Base-by-base conservation (phyloP, 768 basidiomycete species). In the Dentipellis fragilis region DNA sequence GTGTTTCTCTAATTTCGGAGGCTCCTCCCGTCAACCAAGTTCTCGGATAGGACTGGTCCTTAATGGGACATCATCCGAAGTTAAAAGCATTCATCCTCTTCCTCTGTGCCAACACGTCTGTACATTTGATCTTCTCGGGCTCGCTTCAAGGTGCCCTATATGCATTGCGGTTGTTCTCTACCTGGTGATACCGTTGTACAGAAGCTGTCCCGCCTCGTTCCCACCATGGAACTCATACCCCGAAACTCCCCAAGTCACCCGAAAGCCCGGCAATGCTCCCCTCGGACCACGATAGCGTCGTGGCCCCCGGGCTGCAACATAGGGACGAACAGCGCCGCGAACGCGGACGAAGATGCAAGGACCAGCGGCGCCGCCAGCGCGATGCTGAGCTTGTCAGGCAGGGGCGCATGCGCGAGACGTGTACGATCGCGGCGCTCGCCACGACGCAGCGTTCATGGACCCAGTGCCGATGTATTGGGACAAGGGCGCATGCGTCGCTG, bases 91-190 rank as follows among this genome's bases (percentile, higher is more conserved):
- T n/a, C n/a, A n/a, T n/a, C n/a, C n/a, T n/a, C n/a, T n/a, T n/a
- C n/a, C n/a, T n/a, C n/a, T n/a, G n/a, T n/a, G n/a, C n/a, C n/a
- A n/a, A n/a, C n/a, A n/a, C n/a, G n/a, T n/a, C n/a, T n/a, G n/a
- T n/a, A n/a, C n/a, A n/a, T n/a, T n/a, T n/a, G n/a, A n/a, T n/a
- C n/a, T n/a, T n/a, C n/a, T 9, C 45, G 77, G 64, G 57, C 67
- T 10, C 78, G 80, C 8, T 84, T 78, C 64, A 69, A 71, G 49
- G 68, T 76, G 6, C 69, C 73, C 1, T 85, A 85, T 66, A 75
- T 71, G 54, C 73, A 78, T 57, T 85, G 84, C 56, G 83, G 83
- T 2, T 84, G 84, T 59, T 73, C 78, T 0, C 63, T 72, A 6
- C 75, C 76, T 0, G 76, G 75, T 6, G 71, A 73, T 17, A 73